Conservation (phyloP, 2,329 filamentous ascomycete species). For the Akanthomyces lecanii region DNA sequence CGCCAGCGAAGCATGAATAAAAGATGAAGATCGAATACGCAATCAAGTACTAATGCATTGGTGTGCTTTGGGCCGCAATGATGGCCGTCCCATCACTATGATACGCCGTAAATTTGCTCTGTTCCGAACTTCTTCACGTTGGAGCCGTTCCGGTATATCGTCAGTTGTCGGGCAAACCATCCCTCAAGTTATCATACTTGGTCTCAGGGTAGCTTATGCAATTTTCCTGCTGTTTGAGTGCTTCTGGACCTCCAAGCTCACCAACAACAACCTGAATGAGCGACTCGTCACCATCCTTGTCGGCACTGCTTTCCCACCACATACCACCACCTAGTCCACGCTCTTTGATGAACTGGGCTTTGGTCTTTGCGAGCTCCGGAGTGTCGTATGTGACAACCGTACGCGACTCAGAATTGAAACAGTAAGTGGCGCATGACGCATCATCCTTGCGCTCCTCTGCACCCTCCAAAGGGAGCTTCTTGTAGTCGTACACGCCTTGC, state of each 20-base stretch:
- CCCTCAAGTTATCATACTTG: slow-evolving; percentile 67
- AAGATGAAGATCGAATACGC: no score
- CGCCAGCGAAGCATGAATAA: no score
- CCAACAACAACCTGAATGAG: slow-evolving; percentile 64
- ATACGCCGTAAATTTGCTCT: background rate
- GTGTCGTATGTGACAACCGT: slow-evolving; percentile 80
- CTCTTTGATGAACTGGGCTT: slow-evolving; percentile 66
- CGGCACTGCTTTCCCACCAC: slow-evolving; percentile 93
- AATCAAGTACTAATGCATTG: no score
- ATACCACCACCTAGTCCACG: slow-evolving; percentile 78
- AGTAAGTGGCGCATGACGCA: slow-evolving; percentile 67
- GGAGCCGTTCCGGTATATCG: background rate
- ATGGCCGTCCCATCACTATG: no score
- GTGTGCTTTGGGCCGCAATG: no score
- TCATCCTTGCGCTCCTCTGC: slow-evolving; percentile 61
- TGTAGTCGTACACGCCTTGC: slow-evolving; percentile 82
- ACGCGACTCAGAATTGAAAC: slow-evolving; percentile 59
- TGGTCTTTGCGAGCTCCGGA: slow-evolving; percentile 59
- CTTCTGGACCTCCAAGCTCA: slow-evolving; percentile 48
- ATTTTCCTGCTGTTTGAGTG: slow-evolving; percentile 52
- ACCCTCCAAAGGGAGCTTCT: slow-evolving; percentile 68
- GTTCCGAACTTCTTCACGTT: background rate
- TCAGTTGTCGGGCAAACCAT: slow-evolving; percentile 49
- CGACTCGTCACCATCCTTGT: slow-evolving; percentile 61
- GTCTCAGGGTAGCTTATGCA: slow-evolving; percentile 59